A percentile compares a stretch with the other conserved stretches of the same genome.
Conservation (phyloP, 75 land plant genomes). For the Azolla pinnata region DNA sequence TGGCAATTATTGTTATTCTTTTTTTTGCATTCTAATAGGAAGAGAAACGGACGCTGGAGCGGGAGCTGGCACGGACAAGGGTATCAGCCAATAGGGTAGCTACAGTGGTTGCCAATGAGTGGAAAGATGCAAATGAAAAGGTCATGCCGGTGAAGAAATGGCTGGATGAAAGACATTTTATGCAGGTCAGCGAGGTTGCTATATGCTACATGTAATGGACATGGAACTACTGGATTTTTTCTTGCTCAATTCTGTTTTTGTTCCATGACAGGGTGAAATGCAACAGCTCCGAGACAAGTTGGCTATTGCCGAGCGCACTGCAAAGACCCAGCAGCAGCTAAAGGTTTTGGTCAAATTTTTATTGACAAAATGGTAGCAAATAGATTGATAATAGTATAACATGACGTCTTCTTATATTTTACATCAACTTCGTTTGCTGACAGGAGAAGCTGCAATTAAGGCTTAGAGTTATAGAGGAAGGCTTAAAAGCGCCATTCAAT, state of each 20-base stretch:
- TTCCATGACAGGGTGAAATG: constrained; percentile 48
- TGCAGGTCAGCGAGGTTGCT: constrained; percentile 19
- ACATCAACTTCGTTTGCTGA: not conserved
- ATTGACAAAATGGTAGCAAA: not conserved
- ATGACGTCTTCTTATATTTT: not conserved
- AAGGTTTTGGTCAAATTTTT: constrained; percentile 20
- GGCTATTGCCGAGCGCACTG: constrained; percentile 32
- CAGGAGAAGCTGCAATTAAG: constrained; percentile 58
- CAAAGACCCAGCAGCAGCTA: constrained; percentile 37
- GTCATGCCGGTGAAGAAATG: constrained; percentile 58
- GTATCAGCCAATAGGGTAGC: constrained; percentile 51
- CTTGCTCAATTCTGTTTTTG: not conserved
- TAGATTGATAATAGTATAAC: not conserved
- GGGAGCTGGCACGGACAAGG: constrained; percentile 42
- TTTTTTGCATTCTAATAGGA: constrained; percentile 13
- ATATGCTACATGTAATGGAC: not conserved
- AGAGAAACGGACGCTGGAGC: constrained; percentile 46
- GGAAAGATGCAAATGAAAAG: constrained; percentile 49
- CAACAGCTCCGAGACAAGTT: constrained; percentile 58
- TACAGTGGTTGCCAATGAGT: constrained; percentile 48
- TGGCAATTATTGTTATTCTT: constrained; percentile 1
- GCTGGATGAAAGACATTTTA: constrained; percentile 35
- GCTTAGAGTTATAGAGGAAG: constrained; percentile 79
- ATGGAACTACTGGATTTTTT: not conserved
- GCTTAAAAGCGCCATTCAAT: constrained; percentile 30